These are phyloP conservation scores for Penicillium sp. DNA, from an alignment of 2,329 filamentous ascomycete species.

Conservation along the genomic window DNA sequence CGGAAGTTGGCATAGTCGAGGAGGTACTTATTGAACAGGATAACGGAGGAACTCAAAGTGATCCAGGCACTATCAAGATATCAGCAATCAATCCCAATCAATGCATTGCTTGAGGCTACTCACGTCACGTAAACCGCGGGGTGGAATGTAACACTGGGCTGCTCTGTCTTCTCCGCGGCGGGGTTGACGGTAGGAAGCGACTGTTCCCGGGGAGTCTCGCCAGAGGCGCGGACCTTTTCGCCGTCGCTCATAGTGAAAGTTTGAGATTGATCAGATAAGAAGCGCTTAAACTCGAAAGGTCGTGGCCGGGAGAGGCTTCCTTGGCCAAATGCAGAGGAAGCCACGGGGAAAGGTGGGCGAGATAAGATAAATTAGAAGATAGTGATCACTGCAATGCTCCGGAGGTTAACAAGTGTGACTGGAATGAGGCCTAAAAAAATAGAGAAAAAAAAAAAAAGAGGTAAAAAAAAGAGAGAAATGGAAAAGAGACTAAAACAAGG, in stretches of 20 bases:
- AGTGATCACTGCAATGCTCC: conserved; percentile 20
- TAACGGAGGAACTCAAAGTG: conserved; percentile 84
- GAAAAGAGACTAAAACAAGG: neutral
- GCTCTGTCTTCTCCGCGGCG: conserved; percentile 64
- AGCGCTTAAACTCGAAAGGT: conserved; percentile 50
- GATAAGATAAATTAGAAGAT: conserved; percentile 17
- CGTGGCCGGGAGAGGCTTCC: conserved; percentile 45
- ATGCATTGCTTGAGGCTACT: conserved; percentile 13
- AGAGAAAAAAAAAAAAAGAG: neutral
- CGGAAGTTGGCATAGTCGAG: conserved; percentile 81
- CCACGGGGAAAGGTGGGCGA: conserved; percentile 34
- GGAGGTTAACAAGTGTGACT: conserved; percentile 15
- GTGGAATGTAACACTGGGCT: conserved; percentile 66
- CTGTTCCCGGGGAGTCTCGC: conserved; percentile 56
- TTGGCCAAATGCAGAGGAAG: conserved; percentile 45
- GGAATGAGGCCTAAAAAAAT: conserved; percentile 11
- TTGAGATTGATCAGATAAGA: conserved; percentile 44
- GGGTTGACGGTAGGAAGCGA: conserved; percentile 81
- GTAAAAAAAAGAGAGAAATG: conserved; percentile 10
- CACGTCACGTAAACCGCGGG: conserved; percentile 81
- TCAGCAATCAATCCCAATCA: conserved; percentile 15
- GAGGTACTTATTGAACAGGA: conserved; percentile 99
- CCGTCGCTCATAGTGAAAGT: conserved; percentile 60
- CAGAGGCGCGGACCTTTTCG: conserved; percentile 81
- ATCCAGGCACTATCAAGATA: conserved; percentile 73